Conservation (phyloP, 176 grass and related monocot species). For the Rhynchospora tenuis region DNA sequence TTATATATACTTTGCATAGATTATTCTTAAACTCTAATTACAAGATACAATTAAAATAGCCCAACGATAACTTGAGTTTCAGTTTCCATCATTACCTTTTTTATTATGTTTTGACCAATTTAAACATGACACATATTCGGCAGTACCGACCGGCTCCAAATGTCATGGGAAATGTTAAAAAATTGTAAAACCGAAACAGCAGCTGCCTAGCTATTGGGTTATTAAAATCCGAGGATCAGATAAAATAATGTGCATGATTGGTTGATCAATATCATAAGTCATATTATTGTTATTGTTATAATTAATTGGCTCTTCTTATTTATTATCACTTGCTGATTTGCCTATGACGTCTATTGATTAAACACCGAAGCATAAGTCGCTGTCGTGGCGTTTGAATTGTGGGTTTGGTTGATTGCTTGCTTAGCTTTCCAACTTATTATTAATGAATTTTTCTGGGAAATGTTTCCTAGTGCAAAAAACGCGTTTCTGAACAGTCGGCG, state of each 20-base stretch:
- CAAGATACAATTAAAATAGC: background rate
- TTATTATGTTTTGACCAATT: background rate
- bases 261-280: conserved; percentile 13
- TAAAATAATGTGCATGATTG: conserved; percentile 29
- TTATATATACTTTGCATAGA: background rate
- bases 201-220: background rate
- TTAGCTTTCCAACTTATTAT: conserved; percentile 9
- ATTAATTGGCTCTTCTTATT: background rate
- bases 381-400: conserved; percentile 16
- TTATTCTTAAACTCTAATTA: background rate
- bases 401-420: conserved; percentile 27
- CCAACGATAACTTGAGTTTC: background rate
- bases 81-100: background rate
- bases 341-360: conserved; percentile 14
- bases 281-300: background rate
- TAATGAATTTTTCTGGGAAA: background rate
- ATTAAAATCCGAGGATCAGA: conserved; percentile 16
- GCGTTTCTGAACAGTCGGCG: background rate
- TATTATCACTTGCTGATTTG: conserved; percentile 24
- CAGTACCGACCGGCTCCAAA: background rate
- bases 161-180: background rate
- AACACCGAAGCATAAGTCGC: conserved; percentile 9
- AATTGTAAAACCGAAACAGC: background rate
- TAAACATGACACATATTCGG: background rate
- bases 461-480: background rate